Conservation (phyloP, 2,329 filamentous ascomycete species). For the Rachicladosporium sp. region DNA sequence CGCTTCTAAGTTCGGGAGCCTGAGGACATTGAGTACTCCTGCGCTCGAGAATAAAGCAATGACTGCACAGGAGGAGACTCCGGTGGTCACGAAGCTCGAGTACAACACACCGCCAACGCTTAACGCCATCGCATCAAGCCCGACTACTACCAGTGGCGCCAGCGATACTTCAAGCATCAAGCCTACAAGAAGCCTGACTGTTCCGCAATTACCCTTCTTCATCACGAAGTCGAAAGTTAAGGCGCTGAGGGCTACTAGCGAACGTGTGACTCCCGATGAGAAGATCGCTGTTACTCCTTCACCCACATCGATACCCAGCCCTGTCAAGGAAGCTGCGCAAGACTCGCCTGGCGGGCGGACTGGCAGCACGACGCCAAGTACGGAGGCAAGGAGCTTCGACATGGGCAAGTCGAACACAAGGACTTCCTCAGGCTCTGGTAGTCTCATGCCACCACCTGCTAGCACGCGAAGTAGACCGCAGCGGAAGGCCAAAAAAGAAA, state of each 20-base stretch:
- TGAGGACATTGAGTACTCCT: slow-evolving; percentile 18
- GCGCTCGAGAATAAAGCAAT: slow-evolving; percentile 21
- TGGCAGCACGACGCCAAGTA: slow-evolving; percentile 57
- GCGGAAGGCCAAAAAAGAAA: slow-evolving; percentile 66
- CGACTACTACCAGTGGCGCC: slow-evolving; percentile 17
- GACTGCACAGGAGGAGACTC: slow-evolving; percentile 30
- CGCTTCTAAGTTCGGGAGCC: slow-evolving; percentile 14
- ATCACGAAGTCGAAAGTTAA: slow-evolving; percentile 36
- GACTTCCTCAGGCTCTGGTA: slow-evolving; percentile 31
- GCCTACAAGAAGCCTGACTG: slow-evolving; percentile 14
- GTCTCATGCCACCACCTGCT: slow-evolving; percentile 20
- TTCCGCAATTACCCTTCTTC: slow-evolving; percentile 20
- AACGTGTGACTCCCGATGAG: slow-evolving; percentile 47
- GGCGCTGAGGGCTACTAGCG: slow-evolving; percentile 76
- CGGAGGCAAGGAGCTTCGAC: slow-evolving; percentile 34
- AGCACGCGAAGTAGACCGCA: slow-evolving; percentile 14
- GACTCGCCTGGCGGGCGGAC: slow-evolving; percentile 58
- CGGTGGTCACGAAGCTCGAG: slow-evolving; percentile 46
- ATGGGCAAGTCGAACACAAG: slow-evolving; percentile 27
- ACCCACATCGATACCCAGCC: slow-evolving; percentile 7
- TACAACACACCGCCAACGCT: slow-evolving; percentile 27
- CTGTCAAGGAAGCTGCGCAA: slow-evolving; percentile 38
- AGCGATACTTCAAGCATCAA: slow-evolving; percentile 35
- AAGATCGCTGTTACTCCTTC: slow-evolving; percentile 28
- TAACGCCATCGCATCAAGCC: slow-evolving; percentile 11